Evolutionary conservation across 331 rosid genomes (phyloP), one percentile per base, ranked within the genome.

Genomic region (Malus hybrid): DNA sequence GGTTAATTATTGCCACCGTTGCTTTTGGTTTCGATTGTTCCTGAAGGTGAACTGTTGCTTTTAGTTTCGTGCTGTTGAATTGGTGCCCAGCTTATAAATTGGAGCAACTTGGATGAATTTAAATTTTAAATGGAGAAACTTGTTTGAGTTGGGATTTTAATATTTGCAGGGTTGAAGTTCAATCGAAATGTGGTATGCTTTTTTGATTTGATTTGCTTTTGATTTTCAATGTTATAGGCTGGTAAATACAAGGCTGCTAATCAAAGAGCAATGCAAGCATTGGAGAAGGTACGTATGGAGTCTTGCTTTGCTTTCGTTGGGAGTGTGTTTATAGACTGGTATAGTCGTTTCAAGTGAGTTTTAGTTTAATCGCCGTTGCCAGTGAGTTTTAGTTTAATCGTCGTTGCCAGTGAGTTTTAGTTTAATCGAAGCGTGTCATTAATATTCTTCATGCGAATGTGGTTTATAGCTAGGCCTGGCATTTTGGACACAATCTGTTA

Each of bases 231-330:
- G 55, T 55, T 79, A 68, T 78, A 94, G 99, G 89, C 70, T 63
- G 87, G 82, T 58, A 90, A 93, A 57, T 89, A 86, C 83, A 72
- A 63, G 74, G 97, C 87, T 72, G 92, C 96, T 69, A 86, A 84
- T 84, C 88, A 86, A 78, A 78, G 88, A 79, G 93, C 99, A 76
- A 82, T 80, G 29, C 87, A 87, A 74, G 72, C 86, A 81, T 83
- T 94, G 75, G 97, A 92, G 80, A 92, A 90, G 97, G 98, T 91
- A 86, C 42, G 74, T 28, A 78, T 36, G 44, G 44, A 36, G 44
- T 36, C 44, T 36, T 36, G 44, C 44, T 36, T 36, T 36, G 44
- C 44, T 36, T 36, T 36, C 11, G 44, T 36, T 36, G 44, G 44
- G 44, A 36, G 44, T 36, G 44, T 36, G 44, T 36, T 36, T 36